phyloP scores from a whole-genome alignment of 23 red algal species.

The Gracilaria gracilis region DNA sequence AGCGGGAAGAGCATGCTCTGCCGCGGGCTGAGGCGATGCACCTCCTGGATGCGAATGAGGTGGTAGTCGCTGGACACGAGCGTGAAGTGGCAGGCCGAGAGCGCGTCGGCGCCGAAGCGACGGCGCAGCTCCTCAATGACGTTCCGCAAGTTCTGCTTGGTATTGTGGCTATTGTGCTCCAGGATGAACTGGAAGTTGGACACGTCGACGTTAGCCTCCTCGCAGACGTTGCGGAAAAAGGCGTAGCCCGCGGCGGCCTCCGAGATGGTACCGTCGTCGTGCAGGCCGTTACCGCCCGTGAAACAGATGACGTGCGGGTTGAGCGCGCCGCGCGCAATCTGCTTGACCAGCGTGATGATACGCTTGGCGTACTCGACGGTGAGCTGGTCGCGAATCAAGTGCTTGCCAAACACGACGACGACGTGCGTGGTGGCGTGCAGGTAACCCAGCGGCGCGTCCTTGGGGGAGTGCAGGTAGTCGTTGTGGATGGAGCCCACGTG shows the following conservation, averaged over 20 bases:
- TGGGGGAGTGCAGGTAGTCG: constrained; percentile 55
- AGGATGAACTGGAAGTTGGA: constrained; percentile 63
- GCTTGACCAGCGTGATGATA: constrained; percentile 81
- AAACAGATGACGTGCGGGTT: constrained; percentile 82
- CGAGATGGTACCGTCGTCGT: constrained; percentile 62
- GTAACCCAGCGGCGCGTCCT: constrained; percentile 74
- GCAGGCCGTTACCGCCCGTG: constrained; percentile 69
- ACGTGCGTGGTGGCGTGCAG: constrained; percentile 66
- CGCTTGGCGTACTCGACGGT: constrained; percentile 88
- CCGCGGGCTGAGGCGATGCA: constrained; percentile 73
- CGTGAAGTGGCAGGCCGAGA: constrained; percentile 76
- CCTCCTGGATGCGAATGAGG: constrained; percentile 90
- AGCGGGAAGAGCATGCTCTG: constrained; percentile 76
- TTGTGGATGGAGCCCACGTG: constrained; percentile 62
- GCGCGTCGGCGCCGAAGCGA: constrained; percentile 49
- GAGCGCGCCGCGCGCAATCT: constrained; percentile 71
- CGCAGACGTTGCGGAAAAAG: constrained; percentile 87
- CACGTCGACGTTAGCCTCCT: constrained; percentile 78
- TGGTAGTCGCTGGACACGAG: constrained; percentile 91
- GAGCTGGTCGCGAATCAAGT: constrained; percentile 86
- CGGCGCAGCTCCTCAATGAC: constrained; percentile 73
- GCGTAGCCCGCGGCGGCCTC: constrained; percentile 87
- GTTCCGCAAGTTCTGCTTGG: constrained; percentile 61
- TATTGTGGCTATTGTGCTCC: constrained; percentile 64
- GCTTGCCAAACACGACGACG: constrained; percentile 91